Evolutionary conservation across 805 yeast species (phyloP), one percentile per base, ranked within the genome.

Genomic region (Kluyveromyces aestuarii): DNA sequence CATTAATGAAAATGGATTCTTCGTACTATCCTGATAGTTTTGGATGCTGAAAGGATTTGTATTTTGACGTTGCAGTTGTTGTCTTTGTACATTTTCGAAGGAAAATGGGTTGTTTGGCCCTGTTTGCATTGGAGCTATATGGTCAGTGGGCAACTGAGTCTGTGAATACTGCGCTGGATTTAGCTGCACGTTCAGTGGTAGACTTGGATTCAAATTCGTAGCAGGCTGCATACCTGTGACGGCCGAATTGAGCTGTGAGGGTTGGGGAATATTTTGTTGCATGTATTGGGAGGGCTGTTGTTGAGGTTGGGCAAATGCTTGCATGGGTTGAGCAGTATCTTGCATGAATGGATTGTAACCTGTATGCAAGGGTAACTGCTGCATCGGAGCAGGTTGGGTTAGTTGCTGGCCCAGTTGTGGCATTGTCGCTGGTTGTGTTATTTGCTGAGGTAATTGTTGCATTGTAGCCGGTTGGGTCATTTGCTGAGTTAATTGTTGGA

Each of bases 31-130:
- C n/a, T 42, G 16, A 46, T 46, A 50, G 42, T 54, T 56, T 36
- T 52, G 44, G 27, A 52, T 55, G 41, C 55, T 48, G 50, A 53
- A 55, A 14, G 57, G 55, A 43, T 57, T 57, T 45, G 53, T 52
- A 14, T 54, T 51, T 25, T 51, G 56, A 51, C 50, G 48, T 40
- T 33, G 50, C 21, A 50, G 46, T 27, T 48, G 49, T 9, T 48
- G 59, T 43, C 52, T 59, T 37, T 57, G 55, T 9, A 62, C 53
- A 44, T 63, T 63, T 2, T 57, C 63, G 40, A 63, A 42, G 2
- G 71, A 55, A 52, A 72, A 71, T 40, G 75, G 75, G 51, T 72
- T 68, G n/a, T 59, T 60, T 8, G 68, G 58, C 4, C 67, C 68
- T 3, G 68, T 64, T 16, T 55, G 51, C 40, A 54, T 55, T 30